Base-by-base conservation (phyloP, 495 filamentous ascomycete species). In the Penicillium verhagenii region DNA sequence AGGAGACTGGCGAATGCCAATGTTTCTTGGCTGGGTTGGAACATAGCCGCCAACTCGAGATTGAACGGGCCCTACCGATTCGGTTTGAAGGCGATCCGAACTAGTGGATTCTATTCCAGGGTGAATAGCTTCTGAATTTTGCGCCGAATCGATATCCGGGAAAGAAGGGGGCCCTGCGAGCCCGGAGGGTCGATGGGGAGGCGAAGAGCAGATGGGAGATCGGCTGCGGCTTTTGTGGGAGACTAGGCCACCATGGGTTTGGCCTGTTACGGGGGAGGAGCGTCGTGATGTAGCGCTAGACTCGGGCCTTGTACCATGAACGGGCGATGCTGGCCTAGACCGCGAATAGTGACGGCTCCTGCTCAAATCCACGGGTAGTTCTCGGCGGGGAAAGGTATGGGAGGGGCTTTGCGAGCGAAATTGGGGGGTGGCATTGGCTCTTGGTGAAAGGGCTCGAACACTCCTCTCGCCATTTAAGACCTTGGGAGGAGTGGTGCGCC, bases 1-100 rank as follows among this genome's bases (percentile, higher is more conserved):
- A 16, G 77, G 70, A 6, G 73, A 67, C 33, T 73, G 74, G 28
- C 56, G 64, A 11, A 60, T 47, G 28, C 60, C 66, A 43, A 67
- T 68, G 33, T 71, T 72, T 50, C 66, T 72, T 10, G 72, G 71
- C 26, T 74, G 70, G 16, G 60, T 71, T 49, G 70, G 72, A 13
- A 67, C 58, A 38, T 56, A 61, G 33, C 54, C 47, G 13, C 58
- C 39, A 10, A 52, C 28, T 29, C 63, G 50, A 23, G 11, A 57
- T 58, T 14, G 21, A 37, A 21, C 19, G 11, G 50, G 39, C 16
- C 50, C 57, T 11, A 44, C 44, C 1, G 37, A 18, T 1, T 47
- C 45, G 4, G 54, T 35, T 10, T 61, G 61, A 1, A 23, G 5
- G 1, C 33, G 47, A 13, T 55, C 50, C 1, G 19, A 13, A 10